Evolutionary conservation across 768 basidiomycete genomes (phyloP).

Genomic region (Macrolepiota fuliginosa): DNA sequence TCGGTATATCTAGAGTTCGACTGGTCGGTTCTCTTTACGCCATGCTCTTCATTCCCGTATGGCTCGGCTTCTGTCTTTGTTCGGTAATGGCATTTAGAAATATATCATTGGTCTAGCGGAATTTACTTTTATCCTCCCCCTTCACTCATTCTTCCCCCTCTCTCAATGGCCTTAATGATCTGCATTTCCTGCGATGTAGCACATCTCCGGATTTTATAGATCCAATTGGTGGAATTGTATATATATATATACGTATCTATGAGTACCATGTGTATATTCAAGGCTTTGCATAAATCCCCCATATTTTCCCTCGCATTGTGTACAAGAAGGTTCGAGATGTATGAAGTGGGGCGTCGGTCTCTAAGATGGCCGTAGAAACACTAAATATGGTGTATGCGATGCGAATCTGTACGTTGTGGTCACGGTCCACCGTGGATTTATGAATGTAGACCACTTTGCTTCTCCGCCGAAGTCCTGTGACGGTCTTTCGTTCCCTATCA

Average conservation of each 20-base stretch:
- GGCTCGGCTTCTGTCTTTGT: constrained; percentile 12
- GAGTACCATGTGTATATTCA: background rate
- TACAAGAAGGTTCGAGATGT: background rate
- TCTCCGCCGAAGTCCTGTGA: background rate
- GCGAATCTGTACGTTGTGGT: background rate
- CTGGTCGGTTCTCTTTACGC: constrained; percentile 13
- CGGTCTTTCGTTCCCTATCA: background rate
- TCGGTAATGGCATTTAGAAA: constrained; percentile 2
- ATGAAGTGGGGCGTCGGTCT: background rate
- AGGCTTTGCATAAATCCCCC: background rate
- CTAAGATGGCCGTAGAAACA: background rate
- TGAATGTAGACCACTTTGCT: background rate
- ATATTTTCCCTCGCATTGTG: background rate
- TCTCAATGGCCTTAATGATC: constrained; percentile 15
- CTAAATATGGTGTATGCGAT: background rate
- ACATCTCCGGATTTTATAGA: background rate
- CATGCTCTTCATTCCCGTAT: background rate
- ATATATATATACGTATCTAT: constrained; percentile 4
- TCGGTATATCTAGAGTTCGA: constrained; percentile 12
- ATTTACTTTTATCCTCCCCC: constrained; percentile 10
- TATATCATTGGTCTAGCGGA: constrained; percentile 13
- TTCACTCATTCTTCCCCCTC: background rate
- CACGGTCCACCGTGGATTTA: background rate
- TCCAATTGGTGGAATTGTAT: background rate
- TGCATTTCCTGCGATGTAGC: background rate